Conservation (phyloP, 2,329 filamentous ascomycete genomes). For the Scedosporium apiospermum region DNA sequence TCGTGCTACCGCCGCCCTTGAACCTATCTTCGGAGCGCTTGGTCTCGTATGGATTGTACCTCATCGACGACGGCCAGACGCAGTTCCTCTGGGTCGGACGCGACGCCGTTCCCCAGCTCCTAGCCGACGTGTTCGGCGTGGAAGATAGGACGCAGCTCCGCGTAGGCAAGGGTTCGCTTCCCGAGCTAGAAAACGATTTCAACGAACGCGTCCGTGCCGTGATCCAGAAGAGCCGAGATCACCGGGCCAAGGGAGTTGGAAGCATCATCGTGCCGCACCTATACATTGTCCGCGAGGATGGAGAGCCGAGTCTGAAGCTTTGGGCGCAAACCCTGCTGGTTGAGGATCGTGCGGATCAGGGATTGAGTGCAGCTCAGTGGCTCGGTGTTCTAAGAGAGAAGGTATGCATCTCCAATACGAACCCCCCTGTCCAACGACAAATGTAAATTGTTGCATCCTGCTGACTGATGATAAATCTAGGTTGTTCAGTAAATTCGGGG, state of each 20-base stretch:
- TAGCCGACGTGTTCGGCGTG: conserved; percentile 84
- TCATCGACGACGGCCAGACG: conserved; percentile 94
- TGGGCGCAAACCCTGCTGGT: conserved; percentile 96
- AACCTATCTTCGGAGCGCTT: conserved; percentile 86
- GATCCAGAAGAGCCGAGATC: conserved; percentile 83
- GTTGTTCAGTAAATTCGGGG: conserved; percentile 7
- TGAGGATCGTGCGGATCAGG: conserved; percentile 90
- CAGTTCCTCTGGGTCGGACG: conserved; percentile 96
- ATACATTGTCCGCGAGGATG: conserved; percentile 90
- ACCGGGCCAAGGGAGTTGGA: conserved; percentile 77
- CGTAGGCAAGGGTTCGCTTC: conserved; percentile 81
- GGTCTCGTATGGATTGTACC: conserved; percentile 82
- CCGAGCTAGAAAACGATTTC: conserved; percentile 89
- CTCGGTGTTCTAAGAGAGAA: conserved; percentile 89
- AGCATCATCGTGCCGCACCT: conserved; percentile 89
- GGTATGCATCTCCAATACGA: conserved; percentile 38
- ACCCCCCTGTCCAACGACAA: too few relatives aligned
- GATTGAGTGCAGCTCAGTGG: conserved; percentile 88
- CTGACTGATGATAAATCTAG: conserved; percentile 2
- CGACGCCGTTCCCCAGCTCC: conserved; percentile 81
- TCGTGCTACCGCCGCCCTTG: conserved; percentile 71
- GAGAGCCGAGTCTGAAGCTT: conserved; percentile 86
- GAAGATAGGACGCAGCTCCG: conserved; percentile 75
- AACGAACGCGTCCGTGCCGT: conserved; percentile 89
- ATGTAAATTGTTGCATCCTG: too few relatives aligned